Evolutionary conservation across 2,329 filamentous ascomycete species (phyloP), one percentile per base, ranked within the genome.

Genomic region (Exophiala phaeomuriformis): DNA sequence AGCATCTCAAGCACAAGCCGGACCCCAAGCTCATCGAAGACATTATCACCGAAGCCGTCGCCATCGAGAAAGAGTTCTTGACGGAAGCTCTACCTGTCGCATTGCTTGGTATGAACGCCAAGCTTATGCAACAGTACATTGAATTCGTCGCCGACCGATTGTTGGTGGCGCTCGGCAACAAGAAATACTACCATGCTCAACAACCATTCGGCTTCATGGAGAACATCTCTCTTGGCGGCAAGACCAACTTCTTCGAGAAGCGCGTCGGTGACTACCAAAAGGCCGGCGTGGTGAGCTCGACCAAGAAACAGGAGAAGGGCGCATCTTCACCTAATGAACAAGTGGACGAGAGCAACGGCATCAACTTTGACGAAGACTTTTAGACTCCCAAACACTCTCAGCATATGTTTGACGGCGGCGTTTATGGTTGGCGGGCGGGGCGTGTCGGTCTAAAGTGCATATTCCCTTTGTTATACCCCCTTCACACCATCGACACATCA

Each of bases 161-260:
- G 35, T 82, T 98, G 35, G 78, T 97, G 55, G 85, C 93, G 32
- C 86, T 98, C 44, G 93, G 93, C 67, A 96, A 96, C 74, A 81
- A 87, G 65, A 97, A 96, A 80, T 79, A 87, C 66, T 98, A 95
- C 83, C 88, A 93, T 69, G 78, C 86, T 29, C 82, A 85, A 71
- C 98, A 98, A 77, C 93, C 93, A 70, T 98, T 98, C 71, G 93
- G 98, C 80, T 98, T 98, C 75, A 98, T 98, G 93, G 93, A 98
- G 81, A 96, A 95, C 76, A 98, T 98, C 74, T 97, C 93, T 27
- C 82, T 98, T 7, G 88, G 90, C 49, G 93, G 93, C 74, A 98
- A 98, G 87, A 98, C 93, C 71, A 98, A 98, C 84, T 98, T 98
- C 83, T 98, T 98, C 72, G 93, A 98, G 86, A 98, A 98, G 87